Conservation (phyloP, 208 protist genomes). For the Crithidia acanthocephali region DNA sequence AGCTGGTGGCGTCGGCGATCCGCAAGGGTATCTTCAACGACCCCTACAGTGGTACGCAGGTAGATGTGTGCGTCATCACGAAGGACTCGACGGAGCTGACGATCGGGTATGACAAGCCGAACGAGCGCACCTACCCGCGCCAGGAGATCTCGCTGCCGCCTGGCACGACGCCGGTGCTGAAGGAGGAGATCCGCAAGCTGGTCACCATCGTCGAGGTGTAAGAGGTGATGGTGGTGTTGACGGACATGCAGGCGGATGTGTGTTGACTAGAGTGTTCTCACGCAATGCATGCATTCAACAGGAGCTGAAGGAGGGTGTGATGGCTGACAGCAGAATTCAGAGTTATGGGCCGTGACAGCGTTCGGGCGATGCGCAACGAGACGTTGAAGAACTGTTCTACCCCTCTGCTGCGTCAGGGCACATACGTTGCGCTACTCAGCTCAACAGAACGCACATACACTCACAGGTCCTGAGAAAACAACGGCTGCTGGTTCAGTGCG, state of each 20-base stretch:
- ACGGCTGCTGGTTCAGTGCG: too few species aligned
- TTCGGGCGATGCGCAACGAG: too few species aligned
- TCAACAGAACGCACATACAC: too few species aligned
- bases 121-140: constrained; percentile 82
- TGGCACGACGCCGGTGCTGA: constrained; percentile 77
- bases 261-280: not conserved
- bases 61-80: constrained; percentile 99
- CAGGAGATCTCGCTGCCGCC: constrained; percentile 75
- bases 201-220: constrained; percentile 80
- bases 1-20: constrained; percentile 97
- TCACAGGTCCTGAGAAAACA: too few species aligned
- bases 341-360: too few species aligned
- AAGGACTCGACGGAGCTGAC: constrained; percentile 84
- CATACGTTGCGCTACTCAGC: too few species aligned
- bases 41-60: constrained; percentile 99
- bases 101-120: constrained; percentile 88
- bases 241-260: not conserved
- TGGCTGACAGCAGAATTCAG: too few species aligned
- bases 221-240: constrained; percentile 3
- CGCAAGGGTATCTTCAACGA: constrained; percentile 99
- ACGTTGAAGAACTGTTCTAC: too few species aligned
- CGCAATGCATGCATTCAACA: too few species aligned
- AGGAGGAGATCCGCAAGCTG: constrained; percentile 80
- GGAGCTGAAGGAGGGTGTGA: too few species aligned
- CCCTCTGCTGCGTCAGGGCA: too few species aligned